Evolutionary conservation across 2,329 filamentous ascomycete genomes (phyloP), one percentile per base, ranked within the genome.

Genomic region (Didymosphaeria variabile): DNA sequence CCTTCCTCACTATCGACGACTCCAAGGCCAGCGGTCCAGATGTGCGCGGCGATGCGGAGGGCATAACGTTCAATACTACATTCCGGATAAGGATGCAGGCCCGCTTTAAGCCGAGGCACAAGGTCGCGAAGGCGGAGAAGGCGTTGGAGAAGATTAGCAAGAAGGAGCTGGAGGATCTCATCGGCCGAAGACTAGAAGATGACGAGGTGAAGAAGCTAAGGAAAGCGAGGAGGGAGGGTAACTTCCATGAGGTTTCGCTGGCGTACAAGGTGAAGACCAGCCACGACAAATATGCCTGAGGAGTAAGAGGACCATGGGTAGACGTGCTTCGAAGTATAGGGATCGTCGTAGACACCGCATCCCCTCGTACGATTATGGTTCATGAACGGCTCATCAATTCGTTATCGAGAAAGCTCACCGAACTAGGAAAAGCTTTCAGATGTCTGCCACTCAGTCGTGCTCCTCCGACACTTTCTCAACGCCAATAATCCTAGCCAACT

Each of bases 41-140:
- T 67, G 83, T 96, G 13, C 88, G 92, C 34, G 93, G 92, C 52
- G 93, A 97, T 76, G 90, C 88, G 8, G 87, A 89, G 15, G 80
- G 82, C 9, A 87, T 89, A 54, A 86, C 83, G 5, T 91, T 91
- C 72, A 86, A 86, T 69, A 93, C 92, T 10, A 90, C 89, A 7
- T 77, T 97, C 62, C 86, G 92, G 53, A 87, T 98, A 70, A 90
- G 94, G 57, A 97, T 98, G 94, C 94, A 98, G 81, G 93, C 94
- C 23, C 86, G 92, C 54, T 98, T 97, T 82, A 97, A 97, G 83
- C 94, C 94, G 9, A 86, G 87, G 64, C 79, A 95, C 49, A 91
- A 90, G 79, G 90, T 90, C 10, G 87, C 85, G 0, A 96, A 94
- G 80, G 93, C 94, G 75, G 91, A 92, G 66, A 95, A 91, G 81